phyloP scores from a whole-genome alignment of 352 stramenopile species.

The Pythium brassicae region DNA sequence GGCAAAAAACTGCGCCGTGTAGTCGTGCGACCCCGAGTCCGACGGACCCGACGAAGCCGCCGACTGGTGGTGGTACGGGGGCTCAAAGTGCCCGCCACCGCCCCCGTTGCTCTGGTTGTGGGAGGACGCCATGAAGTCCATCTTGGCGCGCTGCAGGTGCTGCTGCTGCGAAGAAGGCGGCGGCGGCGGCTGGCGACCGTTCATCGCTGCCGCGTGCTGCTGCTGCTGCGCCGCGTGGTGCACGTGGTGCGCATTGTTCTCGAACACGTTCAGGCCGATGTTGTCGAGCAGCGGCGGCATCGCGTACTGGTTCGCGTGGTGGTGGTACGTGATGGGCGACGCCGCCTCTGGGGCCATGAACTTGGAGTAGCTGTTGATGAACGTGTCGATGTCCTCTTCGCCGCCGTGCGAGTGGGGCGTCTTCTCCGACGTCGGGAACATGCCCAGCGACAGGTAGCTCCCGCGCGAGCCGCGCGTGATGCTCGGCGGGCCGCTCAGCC shows the following conservation, averaged over 20 bases:
- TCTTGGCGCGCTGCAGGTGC: slow-evolving; percentile 44
- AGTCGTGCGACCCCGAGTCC: slow-evolving; percentile 32
- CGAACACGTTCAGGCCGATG: slow-evolving; percentile 58
- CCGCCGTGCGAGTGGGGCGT: slow-evolving; percentile 15
- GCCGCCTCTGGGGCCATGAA: slow-evolving; percentile 43
- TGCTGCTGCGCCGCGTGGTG: slow-evolving; percentile 16
- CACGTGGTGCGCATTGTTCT: slow-evolving; percentile 33
- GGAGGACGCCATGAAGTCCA: slow-evolving; percentile 31
- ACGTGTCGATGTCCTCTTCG: slow-evolving; percentile 47
- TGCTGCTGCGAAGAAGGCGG: slow-evolving; percentile 9
- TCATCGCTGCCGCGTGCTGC: slow-evolving; percentile 15
- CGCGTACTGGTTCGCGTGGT: slow-evolving; percentile 36
- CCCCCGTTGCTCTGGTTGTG: slow-evolving; percentile 21
- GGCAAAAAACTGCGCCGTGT: slow-evolving; percentile 67
- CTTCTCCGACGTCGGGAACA: slow-evolving; percentile 41
- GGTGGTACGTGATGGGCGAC: slow-evolving; percentile 49
- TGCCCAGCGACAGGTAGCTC: slow-evolving; percentile 50
- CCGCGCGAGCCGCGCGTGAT: slow-evolving; percentile 34
- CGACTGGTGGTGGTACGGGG: slow-evolving; percentile 14
- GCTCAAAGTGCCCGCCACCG: slow-evolving; percentile 30
- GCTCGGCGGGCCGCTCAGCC: slow-evolving; percentile 46
- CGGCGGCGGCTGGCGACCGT: slow-evolving; percentile 13
- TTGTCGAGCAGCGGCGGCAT: slow-evolving; percentile 50
- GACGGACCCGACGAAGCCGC: slow-evolving; percentile 8
- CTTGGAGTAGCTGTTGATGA: slow-evolving; percentile 76